Conservation (phyloP, 768 basidiomycete species). For the Lentinula sp. region DNA sequence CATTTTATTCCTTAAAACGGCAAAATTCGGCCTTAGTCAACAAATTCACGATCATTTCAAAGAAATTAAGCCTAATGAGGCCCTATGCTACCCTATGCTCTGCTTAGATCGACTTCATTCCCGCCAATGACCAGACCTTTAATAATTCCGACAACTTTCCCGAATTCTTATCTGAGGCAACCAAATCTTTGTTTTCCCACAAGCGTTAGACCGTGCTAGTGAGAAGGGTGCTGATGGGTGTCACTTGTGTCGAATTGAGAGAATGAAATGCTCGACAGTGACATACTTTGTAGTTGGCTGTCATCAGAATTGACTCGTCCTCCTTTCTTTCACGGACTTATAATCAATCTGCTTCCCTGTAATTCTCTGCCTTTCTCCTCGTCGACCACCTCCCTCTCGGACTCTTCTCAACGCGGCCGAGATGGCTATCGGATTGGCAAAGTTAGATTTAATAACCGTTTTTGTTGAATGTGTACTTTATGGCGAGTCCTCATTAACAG, state of each 20-base stretch:
- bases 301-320: neutral
- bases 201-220: neutral
- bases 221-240: neutral
- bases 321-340: neutral
- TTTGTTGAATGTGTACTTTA: slow-evolving; percentile 2
- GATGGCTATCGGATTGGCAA: neutral
- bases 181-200: neutral
- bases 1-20: no score
- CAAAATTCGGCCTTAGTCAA: no score
- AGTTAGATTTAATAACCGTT: neutral
- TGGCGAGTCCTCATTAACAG: neutral
- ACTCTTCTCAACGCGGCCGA: neutral
- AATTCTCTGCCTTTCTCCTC: neutral
- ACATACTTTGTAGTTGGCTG: neutral
- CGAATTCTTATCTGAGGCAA: neutral
- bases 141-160: neutral
- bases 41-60: no score
- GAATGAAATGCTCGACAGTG: neutral
- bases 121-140: neutral
- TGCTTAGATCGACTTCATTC: neutral
- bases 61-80: no score
- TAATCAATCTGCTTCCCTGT: no score
- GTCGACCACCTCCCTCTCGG: neutral
- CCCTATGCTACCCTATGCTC: no score
- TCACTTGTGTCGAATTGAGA: neutral